phyloP scores from a whole-genome alignment of 495 filamentous ascomycete genomes.

The Polyplosphaeria fusca region DNA sequence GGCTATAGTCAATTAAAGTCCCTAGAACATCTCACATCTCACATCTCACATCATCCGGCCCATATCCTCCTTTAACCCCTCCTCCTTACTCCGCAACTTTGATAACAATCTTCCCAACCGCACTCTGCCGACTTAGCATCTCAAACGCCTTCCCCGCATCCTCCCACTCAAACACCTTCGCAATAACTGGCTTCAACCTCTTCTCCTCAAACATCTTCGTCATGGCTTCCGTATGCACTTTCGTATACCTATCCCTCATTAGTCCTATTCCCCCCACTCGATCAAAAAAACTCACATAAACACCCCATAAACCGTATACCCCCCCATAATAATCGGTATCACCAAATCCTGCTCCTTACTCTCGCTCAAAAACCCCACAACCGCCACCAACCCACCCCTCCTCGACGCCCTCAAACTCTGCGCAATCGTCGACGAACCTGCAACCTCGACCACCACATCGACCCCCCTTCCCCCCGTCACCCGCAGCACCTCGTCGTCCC shows the following conservation, averaged over 20 bases:
- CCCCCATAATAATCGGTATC: slow-evolving; percentile 8
- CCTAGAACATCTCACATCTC: too few relatives aligned
- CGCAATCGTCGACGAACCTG: slow-evolving; percentile 16
- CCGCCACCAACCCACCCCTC: slow-evolving; percentile 2
- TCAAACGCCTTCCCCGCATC: slow-evolving; percentile 44
- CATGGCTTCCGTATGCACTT: slow-evolving; percentile 28
- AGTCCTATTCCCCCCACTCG: slow-evolving; percentile 52
- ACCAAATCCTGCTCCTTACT: slow-evolving; percentile 9
- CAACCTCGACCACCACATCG: slow-evolving; percentile 21
- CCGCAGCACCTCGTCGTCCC: slow-evolving; percentile 12
- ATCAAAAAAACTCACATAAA: slow-evolving; percentile 44
- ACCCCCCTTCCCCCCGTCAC: slow-evolving; percentile 18
- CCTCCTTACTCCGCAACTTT: slow-evolving; percentile 13
- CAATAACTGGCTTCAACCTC: slow-evolving; percentile 51
- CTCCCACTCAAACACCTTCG: slow-evolving; percentile 52
- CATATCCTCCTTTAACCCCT: too few relatives aligned
- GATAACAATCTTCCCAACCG: slow-evolving; percentile 28
- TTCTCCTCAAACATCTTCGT: slow-evolving; percentile 40
- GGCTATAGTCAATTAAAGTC: too few relatives aligned
- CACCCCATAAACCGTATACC: slow-evolving; percentile 15
- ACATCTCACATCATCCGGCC: too few relatives aligned
- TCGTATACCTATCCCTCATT: too few relatives aligned
- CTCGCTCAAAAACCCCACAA: slow-evolving; percentile 19
- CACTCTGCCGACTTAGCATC: slow-evolving; percentile 1
- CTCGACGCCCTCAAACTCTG: slow-evolving; percentile 3